Evolutionary conservation across 2,329 filamentous ascomycete species (phyloP).

Genomic region (Penicillium sp.): DNA sequence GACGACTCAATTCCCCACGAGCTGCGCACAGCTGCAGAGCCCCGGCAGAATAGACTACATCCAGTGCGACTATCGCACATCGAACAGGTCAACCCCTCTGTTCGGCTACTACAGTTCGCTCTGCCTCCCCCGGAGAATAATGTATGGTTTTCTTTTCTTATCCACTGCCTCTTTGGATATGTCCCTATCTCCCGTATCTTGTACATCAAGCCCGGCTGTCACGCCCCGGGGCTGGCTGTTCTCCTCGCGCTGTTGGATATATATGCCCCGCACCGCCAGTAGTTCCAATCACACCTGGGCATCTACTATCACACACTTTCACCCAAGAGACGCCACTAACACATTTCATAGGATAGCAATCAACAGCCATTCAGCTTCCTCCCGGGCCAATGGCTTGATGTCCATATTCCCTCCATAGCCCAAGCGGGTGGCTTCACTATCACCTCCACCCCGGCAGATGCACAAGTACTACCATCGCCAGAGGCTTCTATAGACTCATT

Average conservation of each 20-base stretch:
- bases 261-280: neutral
- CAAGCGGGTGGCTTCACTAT: constrained; percentile 86
- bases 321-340: neutral
- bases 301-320: neutral
- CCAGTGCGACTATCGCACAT: constrained; percentile 62
- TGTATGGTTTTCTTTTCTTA: constrained; percentile 32
- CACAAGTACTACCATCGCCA: constrained; percentile 37
- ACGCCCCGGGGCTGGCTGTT: neutral
- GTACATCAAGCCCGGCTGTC: neutral
- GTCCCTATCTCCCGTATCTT: neutral
- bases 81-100: constrained; percentile 62
- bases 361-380: constrained; percentile 59
- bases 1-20: constrained; percentile 56
- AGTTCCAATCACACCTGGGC: neutral
- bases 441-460: constrained; percentile 68
- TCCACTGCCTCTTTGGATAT: neutral
- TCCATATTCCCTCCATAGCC: constrained; percentile 66
- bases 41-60: constrained; percentile 66
- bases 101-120: constrained; percentile 67
- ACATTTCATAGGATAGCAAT: constrained; percentile 20
- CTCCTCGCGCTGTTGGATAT: neutral
- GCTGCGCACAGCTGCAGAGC: constrained; percentile 72
- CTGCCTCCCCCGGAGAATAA: constrained; percentile 56
- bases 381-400: constrained; percentile 86
- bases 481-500: constrained; percentile 19